These are phyloP conservation scores for Castanospermum australe DNA, from an alignment of 306 rosid species.

Conservation along the genomic window DNA sequence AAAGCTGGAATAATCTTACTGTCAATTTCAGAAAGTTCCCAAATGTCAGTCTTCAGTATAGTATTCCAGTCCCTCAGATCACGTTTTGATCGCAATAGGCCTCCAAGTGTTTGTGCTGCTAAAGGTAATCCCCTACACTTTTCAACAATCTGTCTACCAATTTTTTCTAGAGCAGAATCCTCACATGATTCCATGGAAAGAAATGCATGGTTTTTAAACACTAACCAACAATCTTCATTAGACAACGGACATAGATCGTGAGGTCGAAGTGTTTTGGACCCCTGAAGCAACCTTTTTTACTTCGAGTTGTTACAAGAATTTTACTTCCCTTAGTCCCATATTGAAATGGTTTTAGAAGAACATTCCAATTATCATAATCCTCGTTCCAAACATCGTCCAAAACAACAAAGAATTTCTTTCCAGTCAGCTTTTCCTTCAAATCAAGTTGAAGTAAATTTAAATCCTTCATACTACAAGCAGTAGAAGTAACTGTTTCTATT, in stretches of 20 bases:
- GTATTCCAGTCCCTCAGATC: background rate
- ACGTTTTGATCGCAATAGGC: background rate
- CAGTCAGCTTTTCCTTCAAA: too few relatives aligned
- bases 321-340: slow-evolving; percentile 37
- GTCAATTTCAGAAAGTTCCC: background rate
- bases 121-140: slow-evolving; percentile 42
- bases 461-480: too few relatives aligned
- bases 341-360: background rate
- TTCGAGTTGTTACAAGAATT: slow-evolving; percentile 37
- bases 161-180: background rate
- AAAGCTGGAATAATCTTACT: slow-evolving; percentile 1
- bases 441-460: too few relatives aligned
- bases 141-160: slow-evolving; percentile 25
- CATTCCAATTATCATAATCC: slow-evolving; percentile 21
- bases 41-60: too few relatives aligned
- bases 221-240: slow-evolving; percentile 3
- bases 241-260: slow-evolving; percentile 10
- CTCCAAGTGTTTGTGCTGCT: slow-evolving; percentile 26
- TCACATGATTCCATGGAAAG: too few relatives aligned
- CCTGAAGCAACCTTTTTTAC: background rate
- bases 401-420: too few relatives aligned
- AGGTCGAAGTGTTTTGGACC: background rate
- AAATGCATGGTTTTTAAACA: too few relatives aligned
- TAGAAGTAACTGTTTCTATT: too few relatives aligned
- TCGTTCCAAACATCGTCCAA: too few relatives aligned